These are phyloP conservation scores for Cutaneotrichosporon cutaneum DNA, from an alignment of 1,284 basidiomycete species.

Conservation along the genomic window DNA sequence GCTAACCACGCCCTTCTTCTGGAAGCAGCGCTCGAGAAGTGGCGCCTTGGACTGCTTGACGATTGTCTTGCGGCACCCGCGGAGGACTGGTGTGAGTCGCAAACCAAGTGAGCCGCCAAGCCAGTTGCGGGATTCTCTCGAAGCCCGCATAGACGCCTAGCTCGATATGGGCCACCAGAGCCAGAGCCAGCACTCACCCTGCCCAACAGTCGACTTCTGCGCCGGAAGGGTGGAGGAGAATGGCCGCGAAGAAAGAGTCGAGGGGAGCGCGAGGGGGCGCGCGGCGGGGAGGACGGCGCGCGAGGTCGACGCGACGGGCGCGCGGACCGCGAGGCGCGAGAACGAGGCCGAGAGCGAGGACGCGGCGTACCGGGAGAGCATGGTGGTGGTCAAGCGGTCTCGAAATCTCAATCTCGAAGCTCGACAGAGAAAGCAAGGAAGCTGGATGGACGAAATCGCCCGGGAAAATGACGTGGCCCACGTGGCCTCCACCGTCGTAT, in stretches of 20 bases:
- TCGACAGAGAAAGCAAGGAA: neutral
- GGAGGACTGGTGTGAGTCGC: conserved; percentile 26
- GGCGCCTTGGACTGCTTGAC: conserved; percentile 64
- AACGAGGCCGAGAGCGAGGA: conserved; percentile 34
- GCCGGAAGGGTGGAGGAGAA: conserved; percentile 67
- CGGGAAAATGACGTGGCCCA: conserved; percentile 11
- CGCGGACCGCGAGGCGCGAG: conserved; percentile 30
- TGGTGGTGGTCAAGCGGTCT: conserved; percentile 16
- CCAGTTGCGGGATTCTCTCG: no score
- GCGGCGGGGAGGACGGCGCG: conserved; percentile 21
- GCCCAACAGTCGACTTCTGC: conserved; percentile 69
- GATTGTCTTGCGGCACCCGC: conserved; percentile 47
- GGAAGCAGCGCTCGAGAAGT: conserved; percentile 71
- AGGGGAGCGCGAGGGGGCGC: conserved; percentile 56
- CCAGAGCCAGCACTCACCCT: conserved; percentile 59
- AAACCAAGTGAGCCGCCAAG: neutral
- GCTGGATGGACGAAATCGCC: conserved; percentile 2
- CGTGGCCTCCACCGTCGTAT: conserved; percentile 10
- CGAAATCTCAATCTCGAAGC: no score
- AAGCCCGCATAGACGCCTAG: no score
- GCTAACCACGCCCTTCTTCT: conserved; percentile 85
- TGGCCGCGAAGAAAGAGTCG: no score
- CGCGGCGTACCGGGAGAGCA: conserved; percentile 26
- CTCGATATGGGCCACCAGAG: no score
- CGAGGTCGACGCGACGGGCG: conserved; percentile 34